Evolutionary conservation across 176 grass and related monocot species (phyloP), one percentile per base, ranked within the genome.

Genomic region (Elymus sibiricus): DNA sequence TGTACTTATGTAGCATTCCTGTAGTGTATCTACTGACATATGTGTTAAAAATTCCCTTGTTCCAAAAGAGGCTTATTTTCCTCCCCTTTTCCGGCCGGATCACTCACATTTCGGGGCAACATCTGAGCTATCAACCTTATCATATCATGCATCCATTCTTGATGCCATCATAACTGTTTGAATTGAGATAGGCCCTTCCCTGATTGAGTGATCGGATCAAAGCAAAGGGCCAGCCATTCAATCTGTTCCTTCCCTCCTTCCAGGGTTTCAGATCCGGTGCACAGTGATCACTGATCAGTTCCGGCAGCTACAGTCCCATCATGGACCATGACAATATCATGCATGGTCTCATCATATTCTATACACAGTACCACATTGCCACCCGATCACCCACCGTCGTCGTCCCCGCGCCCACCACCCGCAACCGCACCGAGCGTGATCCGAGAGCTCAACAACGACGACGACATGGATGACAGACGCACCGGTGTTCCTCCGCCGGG

Each of bases 361-460:
- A 53, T 19, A 6, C 5, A 55, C 51, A 56, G 5, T 7, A 56
- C 19, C 7, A 4, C 65, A 24, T 24, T 19, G 66, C 38, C 24
- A 32, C 7, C 38, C 19, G 38, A 19, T 35, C 64, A 0, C 64
- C 31, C 71, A 25, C 15, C 71, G 15, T 32, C 49, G 13, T 63
- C 42, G n/a, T 63, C 64, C 77, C 56, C 67, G 40, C 9, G 29
- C 68, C 76, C 84, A 17, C 76, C 82, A 80, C 16, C 37, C 22
- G 64, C 80, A 70, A 10, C 85, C 21, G 31, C 43, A 14, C 6
- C 31, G 40, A 76, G 39, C 4, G 38, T 2, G 26, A 47, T n/a
- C 27, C 19, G 8, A 34, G 0, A 0, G 55, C 22, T 44, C 19
- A 38, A 76, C 59, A 27, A 25, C 26, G 70, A 53, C 49, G 19